phyloP scores from a whole-genome alignment of 768 basidiomycete genomes.

The Boletus coccyginus region DNA sequence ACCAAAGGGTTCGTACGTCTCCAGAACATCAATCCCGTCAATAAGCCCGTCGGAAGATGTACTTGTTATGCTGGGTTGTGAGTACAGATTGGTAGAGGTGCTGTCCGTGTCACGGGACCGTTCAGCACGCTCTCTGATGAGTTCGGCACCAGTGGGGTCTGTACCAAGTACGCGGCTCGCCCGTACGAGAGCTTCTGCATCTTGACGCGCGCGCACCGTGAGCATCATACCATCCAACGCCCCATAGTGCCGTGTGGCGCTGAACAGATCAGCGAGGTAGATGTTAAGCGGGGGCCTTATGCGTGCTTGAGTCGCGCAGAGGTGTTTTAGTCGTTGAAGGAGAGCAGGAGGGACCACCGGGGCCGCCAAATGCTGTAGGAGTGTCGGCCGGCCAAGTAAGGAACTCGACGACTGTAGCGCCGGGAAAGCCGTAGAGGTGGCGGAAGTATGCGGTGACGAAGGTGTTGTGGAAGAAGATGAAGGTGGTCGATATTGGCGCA shows the following conservation, averaged over 20 bases:
- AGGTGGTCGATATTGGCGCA: constrained; percentile 34
- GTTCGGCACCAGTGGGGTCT: constrained; percentile 59
- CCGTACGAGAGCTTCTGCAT: constrained; percentile 64
- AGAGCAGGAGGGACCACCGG: constrained; percentile 33
- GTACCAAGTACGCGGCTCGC: constrained; percentile 65
- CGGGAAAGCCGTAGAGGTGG: constrained; percentile 29
- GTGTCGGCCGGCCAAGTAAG: constrained; percentile 28
- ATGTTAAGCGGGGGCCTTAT: constrained; percentile 52
- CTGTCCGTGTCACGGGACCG: constrained; percentile 18
- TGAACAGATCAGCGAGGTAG: constrained; percentile 73
- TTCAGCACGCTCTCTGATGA: constrained; percentile 37
- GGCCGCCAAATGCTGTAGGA: constrained; percentile 6
- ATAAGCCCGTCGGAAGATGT: constrained; percentile 24
- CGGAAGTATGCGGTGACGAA: constrained; percentile 28
- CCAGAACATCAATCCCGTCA: constrained; percentile 16
- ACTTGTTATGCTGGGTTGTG: constrained; percentile 15
- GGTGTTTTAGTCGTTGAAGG: constrained; percentile 25
- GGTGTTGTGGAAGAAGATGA: constrained; percentile 26
- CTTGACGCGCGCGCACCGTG: constrained; percentile 55
- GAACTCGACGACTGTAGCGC: constrained; percentile 9
- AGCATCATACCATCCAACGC: constrained; percentile 68
- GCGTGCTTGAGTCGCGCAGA: constrained; percentile 36
- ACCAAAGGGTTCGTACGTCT: constrained; percentile 1
- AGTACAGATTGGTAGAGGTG: constrained; percentile 16
- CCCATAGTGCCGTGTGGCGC: constrained; percentile 69